Evolutionary conservation across 2,329 filamentous ascomycete genomes (phyloP).

Genomic region (Exophiala sp.): DNA sequence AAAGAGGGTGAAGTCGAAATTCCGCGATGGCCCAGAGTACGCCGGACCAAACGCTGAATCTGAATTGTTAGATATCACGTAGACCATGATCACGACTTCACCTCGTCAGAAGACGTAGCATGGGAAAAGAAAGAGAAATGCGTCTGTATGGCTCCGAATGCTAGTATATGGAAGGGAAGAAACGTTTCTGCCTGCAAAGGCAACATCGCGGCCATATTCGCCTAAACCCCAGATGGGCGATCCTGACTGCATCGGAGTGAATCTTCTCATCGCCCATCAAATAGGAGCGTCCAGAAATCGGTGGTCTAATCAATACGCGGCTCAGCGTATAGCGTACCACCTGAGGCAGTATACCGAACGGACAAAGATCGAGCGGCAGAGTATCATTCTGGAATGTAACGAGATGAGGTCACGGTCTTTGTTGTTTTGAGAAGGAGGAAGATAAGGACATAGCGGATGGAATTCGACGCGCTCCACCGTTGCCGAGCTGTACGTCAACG

Average conservation of each 20-base stretch:
- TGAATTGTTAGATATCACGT: slow-evolving; percentile 15
- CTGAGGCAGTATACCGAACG: too few relatives aligned
- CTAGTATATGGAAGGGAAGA: not conserved
- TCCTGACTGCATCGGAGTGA: not conserved
- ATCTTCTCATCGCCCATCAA: too few relatives aligned
- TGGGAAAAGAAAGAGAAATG: not conserved
- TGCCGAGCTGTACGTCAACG: too few relatives aligned
- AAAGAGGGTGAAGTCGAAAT: slow-evolving; percentile 46
- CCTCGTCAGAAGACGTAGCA: not conserved
- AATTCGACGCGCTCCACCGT: too few relatives aligned
- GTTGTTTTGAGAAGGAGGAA: too few relatives aligned
- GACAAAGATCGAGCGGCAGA: too few relatives aligned
- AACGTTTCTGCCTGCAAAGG: slow-evolving; percentile 4
- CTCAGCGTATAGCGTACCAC: too few relatives aligned
- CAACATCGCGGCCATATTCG: not conserved
- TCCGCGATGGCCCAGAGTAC: slow-evolving; percentile 11
- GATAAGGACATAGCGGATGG: too few relatives aligned
- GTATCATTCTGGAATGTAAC: too few relatives aligned
- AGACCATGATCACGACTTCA: not conserved
- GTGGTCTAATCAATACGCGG: too few relatives aligned
- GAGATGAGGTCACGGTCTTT: too few relatives aligned
- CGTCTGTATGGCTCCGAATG: not conserved
- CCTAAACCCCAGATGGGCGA: not conserved
- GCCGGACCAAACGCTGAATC: slow-evolving; percentile 21
- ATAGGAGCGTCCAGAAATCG: too few relatives aligned